These are phyloP conservation scores for Blastomyces emzantsi DNA, from an alignment of 2,329 filamentous ascomycete species.

Conservation along the genomic window DNA sequence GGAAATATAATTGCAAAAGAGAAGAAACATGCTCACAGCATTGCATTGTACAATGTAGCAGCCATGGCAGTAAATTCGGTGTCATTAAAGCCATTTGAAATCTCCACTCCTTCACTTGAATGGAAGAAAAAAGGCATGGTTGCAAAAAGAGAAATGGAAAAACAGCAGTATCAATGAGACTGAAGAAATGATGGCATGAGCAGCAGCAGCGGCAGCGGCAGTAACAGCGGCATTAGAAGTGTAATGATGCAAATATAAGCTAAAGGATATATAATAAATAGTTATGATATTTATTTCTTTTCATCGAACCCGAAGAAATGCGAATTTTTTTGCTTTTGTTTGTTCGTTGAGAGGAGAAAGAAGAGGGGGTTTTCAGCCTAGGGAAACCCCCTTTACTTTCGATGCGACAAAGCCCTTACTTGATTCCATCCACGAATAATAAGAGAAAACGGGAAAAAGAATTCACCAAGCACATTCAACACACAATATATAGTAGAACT, in stretches of 20 bases:
- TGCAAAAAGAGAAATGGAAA: too few species aligned
- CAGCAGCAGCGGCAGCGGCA: background rate
- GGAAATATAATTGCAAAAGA: too few species aligned
- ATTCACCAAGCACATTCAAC: background rate
- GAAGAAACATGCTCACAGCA: too few species aligned
- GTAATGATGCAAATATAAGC: background rate
- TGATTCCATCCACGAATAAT: background rate
- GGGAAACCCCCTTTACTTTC: background rate
- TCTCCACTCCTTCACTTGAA: too few species aligned
- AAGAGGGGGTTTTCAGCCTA: background rate
- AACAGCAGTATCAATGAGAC: too few species aligned
- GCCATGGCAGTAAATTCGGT: too few species aligned
- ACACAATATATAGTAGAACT: background rate
- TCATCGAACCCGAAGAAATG: slow-evolving; percentile 1
- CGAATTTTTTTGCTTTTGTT: background rate
- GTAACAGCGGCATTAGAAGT: background rate
- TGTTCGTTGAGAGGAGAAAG: background rate
- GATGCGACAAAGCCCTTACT: background rate
- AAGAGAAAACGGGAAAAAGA: background rate
- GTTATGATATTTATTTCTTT: slow-evolving; percentile 1
- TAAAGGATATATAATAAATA: background rate
- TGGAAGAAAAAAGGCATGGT: too few species aligned
- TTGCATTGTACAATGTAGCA: too few species aligned
- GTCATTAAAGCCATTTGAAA: too few species aligned
- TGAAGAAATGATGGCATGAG: background rate